A percentile compares a stretch with the other conserved stretches of the same genome.
Evolutionary conservation across 2,329 filamentous ascomycete genomes (phyloP).

Genomic region (Thermothelomyces thermophilus): DNA sequence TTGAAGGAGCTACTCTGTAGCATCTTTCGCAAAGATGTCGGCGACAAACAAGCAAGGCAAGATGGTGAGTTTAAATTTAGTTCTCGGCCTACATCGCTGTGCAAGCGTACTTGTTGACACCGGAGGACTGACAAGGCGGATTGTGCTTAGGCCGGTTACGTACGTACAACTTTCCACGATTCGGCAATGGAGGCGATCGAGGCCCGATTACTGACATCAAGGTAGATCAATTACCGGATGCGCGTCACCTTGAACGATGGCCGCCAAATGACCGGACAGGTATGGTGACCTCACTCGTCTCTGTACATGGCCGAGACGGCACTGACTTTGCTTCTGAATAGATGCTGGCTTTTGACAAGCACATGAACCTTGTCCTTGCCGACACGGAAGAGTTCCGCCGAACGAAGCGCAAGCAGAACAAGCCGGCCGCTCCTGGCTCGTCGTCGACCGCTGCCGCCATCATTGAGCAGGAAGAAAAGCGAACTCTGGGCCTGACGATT

Average conservation of each 20-base stretch:
- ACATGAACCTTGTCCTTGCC: conserved; percentile 98
- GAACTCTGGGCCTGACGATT: conserved; percentile 91
- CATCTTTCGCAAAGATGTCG: conserved; percentile 52
- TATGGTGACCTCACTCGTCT: not conserved
- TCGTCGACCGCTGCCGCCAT: conserved; percentile 56
- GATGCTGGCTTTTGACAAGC: conserved; percentile 99
- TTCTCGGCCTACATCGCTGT: conserved; percentile 32
- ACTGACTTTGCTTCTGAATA: conserved; percentile 44
- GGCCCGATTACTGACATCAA: conserved; percentile 11
- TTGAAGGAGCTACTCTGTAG: conserved; percentile 37
- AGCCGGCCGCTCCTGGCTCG: conserved; percentile 59
- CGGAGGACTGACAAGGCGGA: conserved; percentile 51
- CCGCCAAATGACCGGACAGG: conserved; percentile 73
- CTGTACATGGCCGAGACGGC: not conserved
- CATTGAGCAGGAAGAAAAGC: conserved; percentile 87
- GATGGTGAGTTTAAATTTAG: conserved; percentile 72
- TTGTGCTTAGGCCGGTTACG: conserved; percentile 59
- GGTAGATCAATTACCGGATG: conserved; percentile 98
- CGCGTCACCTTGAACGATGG: conserved; percentile 91
- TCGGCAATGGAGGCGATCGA: not conserved
- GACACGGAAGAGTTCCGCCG: conserved; percentile 97
- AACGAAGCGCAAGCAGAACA: conserved; percentile 76
- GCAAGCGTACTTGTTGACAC: conserved; percentile 40
- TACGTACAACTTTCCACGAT: conserved; percentile 40
- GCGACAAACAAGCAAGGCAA: conserved; percentile 90